phyloP scores from a whole-genome alignment of 805 yeast genomes.

The Candida broadrunensis region DNA sequence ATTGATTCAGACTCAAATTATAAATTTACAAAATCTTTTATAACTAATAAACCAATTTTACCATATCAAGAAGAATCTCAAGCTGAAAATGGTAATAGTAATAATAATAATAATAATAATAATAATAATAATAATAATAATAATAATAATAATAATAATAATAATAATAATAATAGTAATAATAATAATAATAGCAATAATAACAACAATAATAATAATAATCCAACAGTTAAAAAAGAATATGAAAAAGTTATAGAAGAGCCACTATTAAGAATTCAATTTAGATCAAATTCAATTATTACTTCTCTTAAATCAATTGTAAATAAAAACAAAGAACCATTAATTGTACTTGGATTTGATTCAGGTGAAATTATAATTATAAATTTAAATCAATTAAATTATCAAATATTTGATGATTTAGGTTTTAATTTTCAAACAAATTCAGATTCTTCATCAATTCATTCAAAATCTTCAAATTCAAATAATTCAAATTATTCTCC shows the following conservation, averaged over 20 bases:
- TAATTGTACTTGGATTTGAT: constrained; percentile 59
- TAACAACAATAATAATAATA: not conserved
- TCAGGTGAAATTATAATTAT: constrained; percentile 66
- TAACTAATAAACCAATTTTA: constrained; percentile 17
- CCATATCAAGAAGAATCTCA: constrained; percentile 16
- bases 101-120: not conserved
- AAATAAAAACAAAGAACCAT: constrained; percentile 32
- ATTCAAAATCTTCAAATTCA: not conserved
- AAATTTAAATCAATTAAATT: constrained; percentile 45
- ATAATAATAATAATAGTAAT: not conserved
- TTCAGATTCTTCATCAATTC: not conserved
- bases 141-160: not conserved
- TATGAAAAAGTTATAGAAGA: constrained; percentile 37
- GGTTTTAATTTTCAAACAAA: constrained; percentile 18
- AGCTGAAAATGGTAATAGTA: constrained; percentile 1
- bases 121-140: not conserved
- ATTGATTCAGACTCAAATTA: constrained; percentile 26
- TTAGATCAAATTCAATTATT: constrained; percentile 32
- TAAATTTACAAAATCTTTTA: constrained; percentile 15
- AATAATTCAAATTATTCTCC: constrained; percentile 5
- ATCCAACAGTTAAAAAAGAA: constrained; percentile 1
- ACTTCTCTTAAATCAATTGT: constrained; percentile 36
- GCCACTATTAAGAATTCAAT: constrained; percentile 44
- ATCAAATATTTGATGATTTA: constrained; percentile 47
- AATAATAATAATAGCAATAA: not conserved